Conservation (phyloP, 169 alveolate species). For the Miamiensis avidus region DNA sequence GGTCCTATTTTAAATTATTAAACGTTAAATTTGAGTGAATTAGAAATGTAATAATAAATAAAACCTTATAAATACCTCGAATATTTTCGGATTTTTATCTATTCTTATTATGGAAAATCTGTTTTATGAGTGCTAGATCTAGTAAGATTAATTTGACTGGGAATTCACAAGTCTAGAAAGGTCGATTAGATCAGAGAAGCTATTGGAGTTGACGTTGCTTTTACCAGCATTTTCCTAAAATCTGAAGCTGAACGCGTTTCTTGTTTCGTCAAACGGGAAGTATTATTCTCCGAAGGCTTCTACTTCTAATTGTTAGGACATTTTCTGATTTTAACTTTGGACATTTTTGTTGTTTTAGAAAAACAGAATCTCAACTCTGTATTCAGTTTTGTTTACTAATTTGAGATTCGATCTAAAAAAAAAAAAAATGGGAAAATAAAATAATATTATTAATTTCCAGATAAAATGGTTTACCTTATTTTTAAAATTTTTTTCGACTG, state of each 20-base stretch:
- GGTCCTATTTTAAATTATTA: constrained; percentile 5
- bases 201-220: neutral
- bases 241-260: neutral
- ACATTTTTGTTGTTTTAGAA: neutral
- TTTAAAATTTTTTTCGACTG: neutral
- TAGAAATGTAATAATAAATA: no score
- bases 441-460: no score
- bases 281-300: neutral
- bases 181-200: neutral
- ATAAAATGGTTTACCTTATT: no score
- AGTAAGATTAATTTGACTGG: neutral
- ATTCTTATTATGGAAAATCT: neutral
- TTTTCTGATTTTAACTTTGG: no score
- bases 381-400: neutral
- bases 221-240: neutral
- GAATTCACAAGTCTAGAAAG: neutral
- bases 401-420: neutral
- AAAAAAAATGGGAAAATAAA: no score
- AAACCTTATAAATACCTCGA: no score
- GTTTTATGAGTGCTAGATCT: neutral
- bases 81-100: neutral
- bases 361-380: neutral
- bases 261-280: neutral
- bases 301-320: neutral
- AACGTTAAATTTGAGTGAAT: no score